These are phyloP conservation scores for Saturnispora kantuleensis DNA, from an alignment of 805 yeast species.

Conservation along the genomic window DNA sequence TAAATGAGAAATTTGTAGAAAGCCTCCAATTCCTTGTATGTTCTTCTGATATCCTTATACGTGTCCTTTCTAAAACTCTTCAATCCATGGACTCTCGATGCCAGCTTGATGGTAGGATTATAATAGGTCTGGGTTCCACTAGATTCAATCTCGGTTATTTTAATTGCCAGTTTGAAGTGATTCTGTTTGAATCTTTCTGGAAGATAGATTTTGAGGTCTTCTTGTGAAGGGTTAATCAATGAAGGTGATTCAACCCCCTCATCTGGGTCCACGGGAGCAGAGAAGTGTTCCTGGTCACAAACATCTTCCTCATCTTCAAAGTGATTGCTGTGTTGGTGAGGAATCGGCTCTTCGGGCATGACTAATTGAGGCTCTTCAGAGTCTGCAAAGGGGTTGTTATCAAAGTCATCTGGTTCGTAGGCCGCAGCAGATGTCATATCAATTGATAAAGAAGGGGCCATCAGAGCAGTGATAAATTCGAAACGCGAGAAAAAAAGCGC, in stretches of 20 bases:
- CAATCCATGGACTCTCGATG: constrained; percentile 45
- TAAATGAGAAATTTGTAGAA: constrained; percentile 70
- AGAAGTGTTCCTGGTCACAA: not conserved
- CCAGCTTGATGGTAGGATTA: constrained; percentile 73
- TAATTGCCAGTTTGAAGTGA: constrained; percentile 36
- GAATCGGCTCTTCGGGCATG: not conserved
- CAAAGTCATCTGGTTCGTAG: constrained; percentile 42
- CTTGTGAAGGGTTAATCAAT: constrained; percentile 24
- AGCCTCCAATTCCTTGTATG: constrained; percentile 65
- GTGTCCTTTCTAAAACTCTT: constrained; percentile 64
- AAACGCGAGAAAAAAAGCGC: not conserved
- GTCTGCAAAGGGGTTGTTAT: constrained; percentile 53
- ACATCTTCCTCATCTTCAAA: not conserved
- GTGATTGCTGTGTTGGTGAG: not conserved
- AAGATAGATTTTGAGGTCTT: constrained; percentile 34
- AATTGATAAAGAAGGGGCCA: not conserved
- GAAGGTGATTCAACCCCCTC: not conserved
- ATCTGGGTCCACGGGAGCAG: not conserved
- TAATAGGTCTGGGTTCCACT: constrained; percentile 47
- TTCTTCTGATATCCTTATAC: constrained; percentile 70
- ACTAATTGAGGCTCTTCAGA: constrained; percentile 19
- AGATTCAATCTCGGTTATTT: constrained; percentile 62
- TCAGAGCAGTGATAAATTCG: not conserved
- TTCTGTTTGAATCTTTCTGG: constrained; percentile 40
- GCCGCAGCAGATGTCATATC: constrained; percentile 29